phyloP scores from a whole-genome alignment of 768 basidiomycete species.

The Calocybe cyanea region DNA sequence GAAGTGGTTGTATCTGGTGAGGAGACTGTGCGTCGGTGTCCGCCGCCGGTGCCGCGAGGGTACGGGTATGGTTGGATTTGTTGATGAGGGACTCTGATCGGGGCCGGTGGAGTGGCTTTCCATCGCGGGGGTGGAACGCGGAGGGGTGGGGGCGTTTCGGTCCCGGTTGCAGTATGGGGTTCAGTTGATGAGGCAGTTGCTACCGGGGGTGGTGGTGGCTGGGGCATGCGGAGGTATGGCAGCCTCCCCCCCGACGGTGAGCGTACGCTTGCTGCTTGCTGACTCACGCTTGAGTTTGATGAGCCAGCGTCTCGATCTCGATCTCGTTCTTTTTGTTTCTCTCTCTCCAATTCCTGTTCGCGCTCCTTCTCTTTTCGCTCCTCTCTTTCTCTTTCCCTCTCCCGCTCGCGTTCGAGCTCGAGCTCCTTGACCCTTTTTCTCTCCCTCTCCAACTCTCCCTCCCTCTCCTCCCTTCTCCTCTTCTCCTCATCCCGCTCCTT shows the following conservation, averaged over 20 bases:
- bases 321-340: conserved; percentile 6
- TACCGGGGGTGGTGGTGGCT: conserved; percentile 9
- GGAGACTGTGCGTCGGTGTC: conserved; percentile 11
- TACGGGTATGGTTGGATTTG: conserved; percentile 16
- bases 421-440: conserved; percentile 13
- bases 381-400: conserved; percentile 12
- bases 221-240: conserved; percentile 16
- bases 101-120: not conserved
- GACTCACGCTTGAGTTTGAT: conserved; percentile 7
- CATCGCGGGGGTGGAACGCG: conserved; percentile 6
- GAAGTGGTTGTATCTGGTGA: conserved; percentile 14
- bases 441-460: conserved; percentile 15
- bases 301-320: conserved; percentile 6
- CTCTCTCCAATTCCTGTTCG: conserved; percentile 10
- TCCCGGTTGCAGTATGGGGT: not conserved
- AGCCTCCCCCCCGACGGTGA: conserved; percentile 4
- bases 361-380: conserved; percentile 5
- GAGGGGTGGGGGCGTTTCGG: conserved; percentile 4
- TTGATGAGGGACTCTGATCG: conserved; percentile 3
- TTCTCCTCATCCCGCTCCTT: conserved; percentile 19
- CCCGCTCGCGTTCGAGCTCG: conserved; percentile 9
- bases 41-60: not conserved
- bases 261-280: conserved; percentile 3
- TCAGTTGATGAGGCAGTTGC: not conserved
- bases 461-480: conserved; percentile 6